Conservation (phyloP, 2,329 filamentous ascomycete species). For the Aciculosporium take region DNA sequence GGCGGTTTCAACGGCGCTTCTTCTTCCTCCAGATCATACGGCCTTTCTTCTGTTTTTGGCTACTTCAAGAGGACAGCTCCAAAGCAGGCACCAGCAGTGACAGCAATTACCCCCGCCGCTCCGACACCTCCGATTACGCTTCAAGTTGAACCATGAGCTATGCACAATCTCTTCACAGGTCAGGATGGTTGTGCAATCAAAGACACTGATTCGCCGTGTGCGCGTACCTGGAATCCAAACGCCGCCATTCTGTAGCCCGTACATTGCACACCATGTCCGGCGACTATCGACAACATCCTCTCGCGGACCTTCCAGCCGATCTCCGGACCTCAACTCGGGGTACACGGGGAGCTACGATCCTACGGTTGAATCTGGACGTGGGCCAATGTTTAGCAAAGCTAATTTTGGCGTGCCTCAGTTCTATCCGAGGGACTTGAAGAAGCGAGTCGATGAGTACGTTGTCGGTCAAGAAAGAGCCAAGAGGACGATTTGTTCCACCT, state of each 20-base stretch:
- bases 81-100: not conserved
- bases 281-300: not conserved
- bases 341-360: slow-evolving; percentile 48
- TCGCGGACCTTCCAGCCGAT: slow-evolving; percentile 22
- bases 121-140: not conserved
- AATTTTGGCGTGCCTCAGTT: slow-evolving; percentile 47
- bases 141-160: not conserved
- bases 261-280: not conserved
- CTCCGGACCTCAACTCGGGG: slow-evolving; percentile 38
- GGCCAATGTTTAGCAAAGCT: slow-evolving; percentile 44
- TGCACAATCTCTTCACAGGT: not conserved
- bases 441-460: slow-evolving; percentile 87
- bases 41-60: not conserved
- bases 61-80: not conserved
- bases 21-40: not conserved
- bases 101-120: not conserved
- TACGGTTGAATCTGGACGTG: slow-evolving; percentile 34
- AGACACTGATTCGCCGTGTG: not conserved
- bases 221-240: not conserved
- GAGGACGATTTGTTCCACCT: slow-evolving; percentile 80
- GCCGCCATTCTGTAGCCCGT: not conserved
- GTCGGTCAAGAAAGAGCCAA: slow-evolving; percentile 92
- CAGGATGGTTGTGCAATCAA: slow-evolving; percentile 3
- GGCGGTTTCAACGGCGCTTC: not conserved
- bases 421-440: slow-evolving; percentile 61